phyloP scores from a whole-genome alignment of 495 filamentous ascomycete species.

The Chaetomium cochliodes region DNA sequence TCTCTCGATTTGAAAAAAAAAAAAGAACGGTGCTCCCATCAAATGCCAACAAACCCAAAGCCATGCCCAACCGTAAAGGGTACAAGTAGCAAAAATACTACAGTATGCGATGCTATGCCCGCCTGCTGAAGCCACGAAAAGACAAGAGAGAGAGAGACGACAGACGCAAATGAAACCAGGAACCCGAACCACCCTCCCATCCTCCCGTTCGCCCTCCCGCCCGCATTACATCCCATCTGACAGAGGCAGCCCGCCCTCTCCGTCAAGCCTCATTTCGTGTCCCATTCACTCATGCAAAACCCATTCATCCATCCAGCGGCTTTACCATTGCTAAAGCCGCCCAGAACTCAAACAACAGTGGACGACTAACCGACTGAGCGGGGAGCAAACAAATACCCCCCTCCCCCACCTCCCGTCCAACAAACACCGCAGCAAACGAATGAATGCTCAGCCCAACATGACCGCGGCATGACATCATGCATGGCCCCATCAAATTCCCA shows the following conservation, averaged over 20 bases:
- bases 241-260: background rate
- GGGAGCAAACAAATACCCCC: too few species aligned
- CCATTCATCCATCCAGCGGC: background rate
- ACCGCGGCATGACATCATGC: constrained; percentile 9
- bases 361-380: too few species aligned
- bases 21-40: background rate
- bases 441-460: background rate
- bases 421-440: too few species aligned
- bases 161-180: background rate
- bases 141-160: background rate
- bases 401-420: background rate
- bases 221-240: constrained; percentile 15
- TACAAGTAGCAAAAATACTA: constrained; percentile 12
- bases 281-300: constrained; percentile 10
- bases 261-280: background rate
- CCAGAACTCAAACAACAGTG: too few species aligned
- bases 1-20: background rate
- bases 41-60: constrained; percentile 4
- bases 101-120: constrained; percentile 13
- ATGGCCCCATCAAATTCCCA: background rate
- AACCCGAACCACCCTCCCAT: background rate
- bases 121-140: background rate
- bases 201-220: background rate
- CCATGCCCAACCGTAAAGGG: background rate
- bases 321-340: too few species aligned